Evolutionary conservation across 371 early-diverging fungal genomes (phyloP).

Genomic region (Mortierella sp.): DNA sequence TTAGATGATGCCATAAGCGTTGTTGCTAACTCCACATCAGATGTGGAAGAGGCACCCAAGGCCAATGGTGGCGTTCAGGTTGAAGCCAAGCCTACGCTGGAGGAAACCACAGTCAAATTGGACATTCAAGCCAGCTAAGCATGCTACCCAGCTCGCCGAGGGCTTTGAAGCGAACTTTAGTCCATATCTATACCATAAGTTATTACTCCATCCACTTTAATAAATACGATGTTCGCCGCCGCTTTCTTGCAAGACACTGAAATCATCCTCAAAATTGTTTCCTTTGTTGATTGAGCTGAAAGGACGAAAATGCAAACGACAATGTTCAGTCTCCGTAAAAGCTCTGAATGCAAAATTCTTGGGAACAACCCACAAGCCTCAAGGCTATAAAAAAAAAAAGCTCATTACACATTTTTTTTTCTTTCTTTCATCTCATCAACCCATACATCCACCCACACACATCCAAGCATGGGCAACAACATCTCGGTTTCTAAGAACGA

Average conservation of each 20-base stretch:
- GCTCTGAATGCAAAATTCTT: too few relatives aligned
- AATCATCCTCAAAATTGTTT: too few relatives aligned
- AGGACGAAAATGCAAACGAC: too few relatives aligned
- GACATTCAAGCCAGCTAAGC: slow-evolving; percentile 20
- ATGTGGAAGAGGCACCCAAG: slow-evolving; percentile 10
- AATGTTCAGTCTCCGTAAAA: too few relatives aligned
- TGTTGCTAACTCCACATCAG: slow-evolving; percentile 3
- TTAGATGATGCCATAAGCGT: not conserved
- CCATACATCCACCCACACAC: not conserved
- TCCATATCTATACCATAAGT: not conserved
- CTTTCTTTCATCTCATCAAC: not conserved
- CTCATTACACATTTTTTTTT: slow-evolving; percentile 4
- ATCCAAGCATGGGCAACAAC: slow-evolving; percentile 43
- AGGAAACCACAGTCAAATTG: slow-evolving; percentile 25
- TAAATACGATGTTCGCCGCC: too few relatives aligned
- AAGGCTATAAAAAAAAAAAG: too few relatives aligned
- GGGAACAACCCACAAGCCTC: too few relatives aligned
- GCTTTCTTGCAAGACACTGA: not conserved
- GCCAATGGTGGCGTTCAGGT: slow-evolving; percentile 18
- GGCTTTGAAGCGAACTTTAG: not conserved
- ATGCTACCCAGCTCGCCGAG: not conserved
- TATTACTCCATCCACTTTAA: not conserved
- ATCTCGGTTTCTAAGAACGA: slow-evolving; percentile 40
- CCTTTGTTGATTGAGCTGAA: too few relatives aligned
- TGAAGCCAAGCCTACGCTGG: slow-evolving; percentile 15